phyloP scores from a whole-genome alignment of 495 filamentous ascomycete genomes.

The Saxispiralis lemnorum region DNA sequence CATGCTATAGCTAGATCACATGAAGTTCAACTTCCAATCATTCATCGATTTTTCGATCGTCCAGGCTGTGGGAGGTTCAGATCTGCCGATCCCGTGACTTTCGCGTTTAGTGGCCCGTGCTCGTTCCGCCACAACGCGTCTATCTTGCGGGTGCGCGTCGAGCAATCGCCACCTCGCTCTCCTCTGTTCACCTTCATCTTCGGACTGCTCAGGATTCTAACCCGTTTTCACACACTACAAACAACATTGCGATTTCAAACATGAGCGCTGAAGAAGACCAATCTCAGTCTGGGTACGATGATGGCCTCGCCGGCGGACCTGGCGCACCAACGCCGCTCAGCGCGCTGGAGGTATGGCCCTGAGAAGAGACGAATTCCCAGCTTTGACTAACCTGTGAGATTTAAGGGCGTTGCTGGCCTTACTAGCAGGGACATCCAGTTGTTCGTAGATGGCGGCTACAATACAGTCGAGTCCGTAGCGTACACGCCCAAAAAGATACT shows the following conservation, averaged over 20 bases:
- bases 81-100: no score
- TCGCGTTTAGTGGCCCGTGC: no score
- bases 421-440: conserved; percentile 90
- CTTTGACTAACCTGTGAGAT: conserved; percentile 5
- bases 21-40: no score
- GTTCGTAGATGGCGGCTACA: conserved; percentile 76
- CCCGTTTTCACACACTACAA: neutral
- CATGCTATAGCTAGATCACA: no score
- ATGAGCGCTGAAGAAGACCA: conserved; percentile 47
- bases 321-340: conserved; percentile 85
- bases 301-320: conserved; percentile 52
- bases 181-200: no score
- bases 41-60: no score
- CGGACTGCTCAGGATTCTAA: no score
- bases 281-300: conserved; percentile 38
- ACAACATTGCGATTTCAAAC: conserved; percentile 1
- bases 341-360: conserved; percentile 56
- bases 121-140: no score
- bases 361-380: neutral
- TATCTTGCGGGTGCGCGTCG: no score
- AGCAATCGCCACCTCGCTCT: no score
- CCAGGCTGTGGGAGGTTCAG: no score
- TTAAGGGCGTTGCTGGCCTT: conserved; percentile 62
- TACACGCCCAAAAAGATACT: conserved; percentile 79
- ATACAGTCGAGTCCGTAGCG: conserved; percentile 87